Evolutionary conservation across 75 land plant genomes (phyloP), one percentile per base, ranked within the genome.

Genomic region (Pinus taeda): DNA sequence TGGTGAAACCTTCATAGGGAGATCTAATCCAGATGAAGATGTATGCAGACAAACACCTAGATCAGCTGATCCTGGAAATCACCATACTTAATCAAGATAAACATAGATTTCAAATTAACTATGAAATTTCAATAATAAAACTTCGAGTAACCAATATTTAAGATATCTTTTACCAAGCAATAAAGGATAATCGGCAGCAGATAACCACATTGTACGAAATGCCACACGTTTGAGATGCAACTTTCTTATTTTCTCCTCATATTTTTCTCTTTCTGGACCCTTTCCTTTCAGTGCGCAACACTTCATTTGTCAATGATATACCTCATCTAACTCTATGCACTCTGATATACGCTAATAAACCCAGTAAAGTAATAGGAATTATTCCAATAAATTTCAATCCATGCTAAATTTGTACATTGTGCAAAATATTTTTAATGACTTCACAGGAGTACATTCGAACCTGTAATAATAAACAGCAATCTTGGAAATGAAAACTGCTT

Each of bases 1-100:
- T 20, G 21, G 61, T 9, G 15, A 17, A 67, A 94, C 97, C 94
- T 96, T 96, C 99, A 96, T 96, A 0, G 99, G 99, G 59, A 96
- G 95, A 75, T 96, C 99, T 78, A 96, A 83, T 18, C 99, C 99
- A 57, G 99, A 96, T 69, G 99, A 96, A 57, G 99, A 94, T 75
- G 97, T 92, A 78, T 96, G 97, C 57, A 96, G 83, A 75, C 94
- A 89, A 75, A 96, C 95, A 77, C 99, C 99, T 24, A 96, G 80
- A 85, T 96, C 99, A 29, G 97, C 99, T 77, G 99, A 95, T 22
- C 99, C 99, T 96, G 79, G 26, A 83, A 39, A 49, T 74, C 29
- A 6, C 4, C 14, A 64, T 22, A 17, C 45, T 57, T 21, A 14
- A 78, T 73, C 65, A 30, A 57, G 45, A 22, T 14, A 53, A 66